Conservation (phyloP, 805 yeast species). For the Candida adriatica region DNA sequence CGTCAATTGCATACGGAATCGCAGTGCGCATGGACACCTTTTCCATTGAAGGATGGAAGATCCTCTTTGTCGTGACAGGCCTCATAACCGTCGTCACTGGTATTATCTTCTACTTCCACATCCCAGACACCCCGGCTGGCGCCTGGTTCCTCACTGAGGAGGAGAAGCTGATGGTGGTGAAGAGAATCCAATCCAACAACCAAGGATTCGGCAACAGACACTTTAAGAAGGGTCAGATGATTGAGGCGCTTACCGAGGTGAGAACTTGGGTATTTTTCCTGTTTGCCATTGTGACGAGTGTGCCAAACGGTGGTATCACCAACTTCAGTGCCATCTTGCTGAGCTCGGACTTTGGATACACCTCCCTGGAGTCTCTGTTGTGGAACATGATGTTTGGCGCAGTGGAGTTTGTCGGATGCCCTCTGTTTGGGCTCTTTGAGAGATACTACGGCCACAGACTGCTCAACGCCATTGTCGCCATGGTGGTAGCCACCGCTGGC, state of each 20-base stretch:
- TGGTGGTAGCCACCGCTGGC: conserved; percentile 3
- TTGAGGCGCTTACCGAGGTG: conserved; percentile 42
- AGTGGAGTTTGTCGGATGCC: conserved; percentile 8
- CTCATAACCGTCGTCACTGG: conserved; percentile 48
- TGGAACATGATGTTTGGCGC: conserved; percentile 23
- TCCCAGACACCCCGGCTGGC: conserved; percentile 50
- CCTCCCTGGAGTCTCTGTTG: conserved; percentile 30
- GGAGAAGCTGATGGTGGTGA: conserved; percentile 41
- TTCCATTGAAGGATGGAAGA: conserved; percentile 49
- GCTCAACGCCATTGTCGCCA: conserved; percentile 3
- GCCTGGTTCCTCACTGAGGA: conserved; percentile 41
- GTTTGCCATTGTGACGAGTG: conserved; percentile 32
- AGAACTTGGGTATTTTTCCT: conserved; percentile 42
- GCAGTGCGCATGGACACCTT: conserved; percentile 30
- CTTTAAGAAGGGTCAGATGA: conserved; percentile 48
- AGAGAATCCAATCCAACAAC: conserved; percentile 44
- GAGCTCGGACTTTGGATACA: conserved; percentile 18
- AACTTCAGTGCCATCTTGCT: conserved; percentile 15
- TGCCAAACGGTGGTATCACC: conserved; percentile 45
- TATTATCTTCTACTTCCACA: conserved; percentile 35
- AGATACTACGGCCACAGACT: conserved; percentile 5
- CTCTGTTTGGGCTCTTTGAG: conserved; percentile 4
- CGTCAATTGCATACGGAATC: conserved; percentile 49
- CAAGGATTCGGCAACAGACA: conserved; percentile 52
- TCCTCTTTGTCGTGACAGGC: conserved; percentile 55